Evolutionary conservation across 305 asterid genomes (phyloP), one percentile per base, ranked within the genome.

Genomic region (Nicotiana rustica): DNA sequence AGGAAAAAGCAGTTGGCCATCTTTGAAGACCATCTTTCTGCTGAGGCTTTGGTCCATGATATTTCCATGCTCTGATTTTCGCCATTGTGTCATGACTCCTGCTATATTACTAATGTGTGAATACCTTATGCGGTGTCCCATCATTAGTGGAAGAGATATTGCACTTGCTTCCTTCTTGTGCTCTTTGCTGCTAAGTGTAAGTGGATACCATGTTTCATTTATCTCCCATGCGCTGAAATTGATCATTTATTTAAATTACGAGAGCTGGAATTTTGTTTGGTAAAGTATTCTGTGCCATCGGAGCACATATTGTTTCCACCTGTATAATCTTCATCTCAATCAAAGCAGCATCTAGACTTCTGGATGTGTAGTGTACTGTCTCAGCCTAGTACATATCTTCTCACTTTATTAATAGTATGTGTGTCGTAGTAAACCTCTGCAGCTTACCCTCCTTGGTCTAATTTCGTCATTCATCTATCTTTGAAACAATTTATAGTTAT

Each of bases 11-110:
- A 86, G 97, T 86, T 96, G 98, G 97, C 98, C 98, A 80, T 91
- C 98, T 61, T 61, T 91, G 85, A 96, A 96, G 91, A 96, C 98
- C 29, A 84, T 96, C 83, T 88, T 92, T 87, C 92, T 96, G 55
- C 86, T 93, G 89, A 90, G 94, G 86, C 91, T 96, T 52, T 96
- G 98, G 99, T 95, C 97, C 84, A 87, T 95, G 97, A 88, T 92
- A 81, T 96, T 93, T 85, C 99, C 98, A 15, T 96, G 98, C 89
- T 96, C 99, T 38, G 99, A 95, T 89, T 95, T 92, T 82, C 98
- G 98, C 76, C 99, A 95, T 84, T 92, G 87, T 60, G 99, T 96
- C 67, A 92, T 90, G 93, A 95, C 98, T 49, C 99, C 99, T 56
- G 90, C 97, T 33, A 89, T 90, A 55, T 84, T 92, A 85, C 89